A percentile compares a stretch with the other conserved stretches of the same genome.
These are phyloP conservation scores for Cercophora newfieldiana DNA, from an alignment of 495 filamentous ascomycete genomes.

Conservation along the genomic window DNA sequence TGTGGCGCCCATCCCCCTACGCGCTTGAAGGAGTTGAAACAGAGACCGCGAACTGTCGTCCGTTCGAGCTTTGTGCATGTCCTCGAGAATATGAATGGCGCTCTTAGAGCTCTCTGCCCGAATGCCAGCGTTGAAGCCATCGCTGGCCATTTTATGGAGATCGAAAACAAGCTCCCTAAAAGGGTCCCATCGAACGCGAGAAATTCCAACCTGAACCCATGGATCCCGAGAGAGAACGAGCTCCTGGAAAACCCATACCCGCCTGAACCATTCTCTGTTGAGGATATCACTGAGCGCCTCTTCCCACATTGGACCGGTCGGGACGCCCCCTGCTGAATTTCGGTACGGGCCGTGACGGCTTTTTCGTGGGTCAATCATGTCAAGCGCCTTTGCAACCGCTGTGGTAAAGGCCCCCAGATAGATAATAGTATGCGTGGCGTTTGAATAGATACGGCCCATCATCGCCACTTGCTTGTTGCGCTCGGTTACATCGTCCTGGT, in stretches of 20 bases:
- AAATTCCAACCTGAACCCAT: background rate
- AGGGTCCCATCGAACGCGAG: background rate
- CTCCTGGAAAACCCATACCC: conserved; percentile 10
- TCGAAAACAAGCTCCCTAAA: background rate
- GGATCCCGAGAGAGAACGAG: conserved; percentile 1
- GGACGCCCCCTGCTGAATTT: background rate
- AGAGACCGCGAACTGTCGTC: background rate
- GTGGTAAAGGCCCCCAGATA: background rate
- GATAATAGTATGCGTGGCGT: background rate
- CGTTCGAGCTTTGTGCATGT: background rate
- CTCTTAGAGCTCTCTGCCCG: background rate
- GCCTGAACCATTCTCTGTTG: background rate
- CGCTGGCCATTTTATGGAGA: background rate
- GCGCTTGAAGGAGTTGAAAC: background rate
- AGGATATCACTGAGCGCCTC: background rate
- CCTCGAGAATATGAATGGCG: background rate
- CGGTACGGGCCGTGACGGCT: background rate
- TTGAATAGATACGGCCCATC: conserved; percentile 3
- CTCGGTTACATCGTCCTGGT: conserved; percentile 1
- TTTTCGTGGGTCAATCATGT: background rate
- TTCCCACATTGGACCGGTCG: background rate
- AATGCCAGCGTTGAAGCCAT: background rate
- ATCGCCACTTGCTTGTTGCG: conserved; percentile 8
- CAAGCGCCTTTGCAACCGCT: background rate
- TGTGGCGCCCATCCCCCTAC: conserved; percentile 5